Evolutionary conservation across 768 basidiomycete species (phyloP).

Genomic region (Pleurotus tuber-regium): DNA sequence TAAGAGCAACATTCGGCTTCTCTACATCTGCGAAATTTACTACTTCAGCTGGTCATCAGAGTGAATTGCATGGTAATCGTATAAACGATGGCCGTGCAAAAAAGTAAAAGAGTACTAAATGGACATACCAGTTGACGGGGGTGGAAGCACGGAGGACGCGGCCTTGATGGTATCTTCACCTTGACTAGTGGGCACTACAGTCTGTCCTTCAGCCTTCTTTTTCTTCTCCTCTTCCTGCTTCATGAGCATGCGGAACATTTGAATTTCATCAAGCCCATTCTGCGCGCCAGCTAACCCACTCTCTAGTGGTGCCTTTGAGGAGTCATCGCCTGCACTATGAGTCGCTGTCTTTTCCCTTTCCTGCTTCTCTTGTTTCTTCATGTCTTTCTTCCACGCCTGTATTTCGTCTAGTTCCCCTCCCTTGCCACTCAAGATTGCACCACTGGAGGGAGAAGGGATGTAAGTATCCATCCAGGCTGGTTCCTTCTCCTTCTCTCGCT

Average conservation of each 20-base stretch:
- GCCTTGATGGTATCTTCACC: slow-evolving; percentile 6
- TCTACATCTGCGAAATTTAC: not conserved
- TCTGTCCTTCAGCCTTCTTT: slow-evolving; percentile 22
- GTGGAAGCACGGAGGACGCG: not conserved
- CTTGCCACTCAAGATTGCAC: slow-evolving; percentile 65
- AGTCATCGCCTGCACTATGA: slow-evolving; percentile 6
- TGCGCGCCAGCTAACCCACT: slow-evolving; percentile 14
- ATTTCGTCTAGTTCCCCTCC: slow-evolving; percentile 79
- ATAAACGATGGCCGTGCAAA: not conserved
- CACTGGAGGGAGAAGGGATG: slow-evolving; percentile 55
- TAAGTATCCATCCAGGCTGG: slow-evolving; percentile 94
- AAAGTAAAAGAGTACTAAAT: not conserved
- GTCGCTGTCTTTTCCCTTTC: slow-evolving; percentile 12
- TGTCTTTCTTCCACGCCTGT: slow-evolving; percentile 83
- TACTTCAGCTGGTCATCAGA: too few relatives aligned
- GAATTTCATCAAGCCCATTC: slow-evolving; percentile 73
- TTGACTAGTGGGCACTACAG: too few relatives aligned
- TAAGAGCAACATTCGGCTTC: not conserved
- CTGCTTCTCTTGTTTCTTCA: slow-evolving; percentile 54
- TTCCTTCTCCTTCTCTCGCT: slow-evolving; percentile 76
- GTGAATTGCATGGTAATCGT: too few relatives aligned
- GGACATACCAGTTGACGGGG: not conserved
- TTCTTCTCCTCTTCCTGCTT: slow-evolving; percentile 66
- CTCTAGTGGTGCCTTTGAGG: slow-evolving; percentile 17
- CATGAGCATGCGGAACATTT: slow-evolving; percentile 81